A percentile compares a stretch with the other conserved stretches of the same genome.
Evolutionary conservation across 768 basidiomycete genomes (phyloP).

Genomic region (Baorangia bicolor): DNA sequence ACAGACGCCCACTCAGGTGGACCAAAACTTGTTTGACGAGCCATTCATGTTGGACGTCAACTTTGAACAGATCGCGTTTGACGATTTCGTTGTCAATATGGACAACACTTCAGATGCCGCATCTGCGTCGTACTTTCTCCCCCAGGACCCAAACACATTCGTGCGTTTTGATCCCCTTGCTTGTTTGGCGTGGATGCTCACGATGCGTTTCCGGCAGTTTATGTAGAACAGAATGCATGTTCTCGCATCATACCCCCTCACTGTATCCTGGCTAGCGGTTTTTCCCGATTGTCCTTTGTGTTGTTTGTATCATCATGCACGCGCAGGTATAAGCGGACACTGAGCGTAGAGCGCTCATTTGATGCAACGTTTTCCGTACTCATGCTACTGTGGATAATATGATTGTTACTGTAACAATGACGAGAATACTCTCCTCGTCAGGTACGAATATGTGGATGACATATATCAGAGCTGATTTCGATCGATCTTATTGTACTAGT

Average conservation of each 20-base stretch:
- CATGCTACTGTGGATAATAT: background rate
- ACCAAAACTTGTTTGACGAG: conserved; percentile 28
- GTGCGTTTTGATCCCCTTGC: conserved; percentile 23
- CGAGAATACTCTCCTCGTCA: background rate
- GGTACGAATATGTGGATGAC: background rate
- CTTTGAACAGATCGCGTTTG: conserved; percentile 27
- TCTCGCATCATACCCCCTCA: background rate
- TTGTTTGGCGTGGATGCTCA: conserved; percentile 9
- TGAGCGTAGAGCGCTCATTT: conserved; percentile 14
- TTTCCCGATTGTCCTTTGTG: background rate
- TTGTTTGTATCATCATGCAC: background rate
- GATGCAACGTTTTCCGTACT: background rate
- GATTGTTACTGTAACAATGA: background rate
- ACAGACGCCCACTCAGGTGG: background rate
- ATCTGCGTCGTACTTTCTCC: conserved; percentile 29
- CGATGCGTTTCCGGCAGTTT: conserved; percentile 10
- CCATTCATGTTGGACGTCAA: conserved; percentile 33
- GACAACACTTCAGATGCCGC: conserved; percentile 19
- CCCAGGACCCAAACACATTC: conserved; percentile 34
- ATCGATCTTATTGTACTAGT: conserved; percentile 6
- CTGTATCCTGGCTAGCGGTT: background rate
- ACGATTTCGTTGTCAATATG: conserved; percentile 24
- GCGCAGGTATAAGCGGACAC: conserved; percentile 1
- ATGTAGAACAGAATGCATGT: conserved; percentile 16
- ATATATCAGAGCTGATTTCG: conserved; percentile 1